Base-by-base conservation (phyloP, 352 stramenopile species). In the Phytophthora pini region DNA sequence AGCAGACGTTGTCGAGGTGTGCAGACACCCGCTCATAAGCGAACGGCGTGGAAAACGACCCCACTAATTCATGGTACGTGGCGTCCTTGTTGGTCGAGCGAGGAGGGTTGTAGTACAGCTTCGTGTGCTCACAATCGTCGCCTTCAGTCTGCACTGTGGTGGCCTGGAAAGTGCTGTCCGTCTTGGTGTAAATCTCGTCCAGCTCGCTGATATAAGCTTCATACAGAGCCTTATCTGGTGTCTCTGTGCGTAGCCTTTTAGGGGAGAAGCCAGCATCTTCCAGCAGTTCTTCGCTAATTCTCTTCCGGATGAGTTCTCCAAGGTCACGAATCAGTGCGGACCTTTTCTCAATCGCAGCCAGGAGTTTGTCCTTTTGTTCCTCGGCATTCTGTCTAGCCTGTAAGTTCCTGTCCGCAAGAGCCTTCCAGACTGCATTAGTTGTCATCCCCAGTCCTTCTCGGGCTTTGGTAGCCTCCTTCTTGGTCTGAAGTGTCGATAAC, bases 121-220 rank as follows among this genome's bases (percentile, higher is more conserved):
- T 32, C 38, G 32, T 47, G 3, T 38, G 24, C 2, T 68, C 53
- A 34, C 29, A 54, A 15, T 4, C 27, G 11, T 47, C 20, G 17
- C 17, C 12, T 0, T 55, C 47, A 20, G 26, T 34, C 8, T 56
- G 24, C 26, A 41, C 12, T 11, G 45, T 24, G 1, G 41, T 57
- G 4, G 45, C 45, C 22, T 58, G 20, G 36, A 75, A 65, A 9
- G 72, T 47, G 1, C 46, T 61, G n/a, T 79, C 70, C 4, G 60
- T 62, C n/a, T 44, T 32, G 2, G 71, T 58, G 17, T 76, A 79
- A 1, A 68, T 41, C 11, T 70, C 62, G 26, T 76, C 68, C 48
- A 77, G 41, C 20, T 76, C 64, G 6, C 50, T 55, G 3, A 76
- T 44, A 41, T 64, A 76, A 0, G 54, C 45, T 47, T 72, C 55